Evolutionary conservation across 345 rosid species (phyloP), one percentile per base, ranked within the genome.

Genomic region (Triadica sebifera): DNA sequence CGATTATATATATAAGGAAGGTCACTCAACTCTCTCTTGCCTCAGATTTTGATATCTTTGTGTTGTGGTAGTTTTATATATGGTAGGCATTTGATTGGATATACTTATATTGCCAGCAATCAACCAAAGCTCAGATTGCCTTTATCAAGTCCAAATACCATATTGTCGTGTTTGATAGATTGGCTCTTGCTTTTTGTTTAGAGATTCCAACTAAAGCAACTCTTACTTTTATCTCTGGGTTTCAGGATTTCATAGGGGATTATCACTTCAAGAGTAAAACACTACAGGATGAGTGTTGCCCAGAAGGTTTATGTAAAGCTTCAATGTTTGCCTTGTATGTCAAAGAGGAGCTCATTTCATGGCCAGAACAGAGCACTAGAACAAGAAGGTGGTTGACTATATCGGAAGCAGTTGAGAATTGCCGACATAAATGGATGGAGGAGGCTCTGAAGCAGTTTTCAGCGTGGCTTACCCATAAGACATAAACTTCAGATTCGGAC

Each of bases 351-450:
- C 85, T 90, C 1, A 74, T 85, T 67, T 84, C 87, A 0, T 88
- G 98, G 97, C 98, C 95, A 2, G 97, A 92, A 78, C 92, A 88
- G 71, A 78, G 86, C 82, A 87, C 87, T 2, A 73, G 93, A 51
- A 86, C 79, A 6, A 84, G 98, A 80, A 85, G 87, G 53, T 90
- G 98, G 97, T 65, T 92, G 69, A 81, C 89, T 12, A 81, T 90
- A 51, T 75, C 87, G 6, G 91, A 80, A 78, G 96, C 96, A 0
- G 74, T 86, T 7, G 80, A 83, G 83, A 86, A 72, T 78, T 94
- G 97, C 77, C 89, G 96, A 77, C 89, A 94, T 77, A 85, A 89
- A 16, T 92, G 97, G 97, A 92, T 90, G 98, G 93, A 90, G 74
- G 89, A 90, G 4, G 96, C 94, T 7, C 78, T 90, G 56, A 87